Percentiles rank a stretch among this genome's conserved stretches.
phyloP scores from a whole-genome alignment of 768 basidiomycete species.

The Mycena vulgaris region DNA sequence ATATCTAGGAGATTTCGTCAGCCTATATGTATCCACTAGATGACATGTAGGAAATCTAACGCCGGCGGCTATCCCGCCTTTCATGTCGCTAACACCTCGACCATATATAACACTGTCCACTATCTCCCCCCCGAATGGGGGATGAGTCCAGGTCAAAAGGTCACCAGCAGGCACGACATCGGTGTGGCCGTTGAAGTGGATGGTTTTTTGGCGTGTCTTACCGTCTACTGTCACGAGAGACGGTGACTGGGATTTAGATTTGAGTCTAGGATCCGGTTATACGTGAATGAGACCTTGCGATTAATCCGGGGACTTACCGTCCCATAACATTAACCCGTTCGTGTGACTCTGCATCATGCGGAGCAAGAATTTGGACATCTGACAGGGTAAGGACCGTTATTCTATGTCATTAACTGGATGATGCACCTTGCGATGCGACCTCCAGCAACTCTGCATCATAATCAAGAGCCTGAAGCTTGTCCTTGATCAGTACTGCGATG shows the following conservation, averaged over 20 bases:
- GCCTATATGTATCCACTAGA: neutral
- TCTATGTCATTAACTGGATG: too few relatives aligned
- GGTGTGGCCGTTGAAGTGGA: conserved; percentile 2
- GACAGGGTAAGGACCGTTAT: neutral
- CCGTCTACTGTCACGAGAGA: conserved; percentile 7
- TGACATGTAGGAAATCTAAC: neutral
- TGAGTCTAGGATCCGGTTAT: neutral
- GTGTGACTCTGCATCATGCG: neutral
- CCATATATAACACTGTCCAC: conserved; percentile 1
- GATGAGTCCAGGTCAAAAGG: neutral
- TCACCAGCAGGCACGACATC: conserved; percentile 8
- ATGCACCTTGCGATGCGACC: neutral
- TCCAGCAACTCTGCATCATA: neutral
- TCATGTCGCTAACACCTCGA: conserved; percentile 3
- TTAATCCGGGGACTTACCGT: neutral
- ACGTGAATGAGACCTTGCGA: neutral
- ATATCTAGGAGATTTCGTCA: neutral
- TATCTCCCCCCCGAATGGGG: conserved; percentile 2
- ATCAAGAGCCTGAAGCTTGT: neutral
- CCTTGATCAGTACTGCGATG: neutral
- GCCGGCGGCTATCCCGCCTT: neutral
- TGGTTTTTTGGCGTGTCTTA: conserved; percentile 1
- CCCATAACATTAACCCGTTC: neutral
- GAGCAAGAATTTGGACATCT: neutral
- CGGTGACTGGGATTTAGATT: neutral